Conservation (phyloP, 2,329 filamentous ascomycete species). For the Neopestalotiopsis clavispora region DNA sequence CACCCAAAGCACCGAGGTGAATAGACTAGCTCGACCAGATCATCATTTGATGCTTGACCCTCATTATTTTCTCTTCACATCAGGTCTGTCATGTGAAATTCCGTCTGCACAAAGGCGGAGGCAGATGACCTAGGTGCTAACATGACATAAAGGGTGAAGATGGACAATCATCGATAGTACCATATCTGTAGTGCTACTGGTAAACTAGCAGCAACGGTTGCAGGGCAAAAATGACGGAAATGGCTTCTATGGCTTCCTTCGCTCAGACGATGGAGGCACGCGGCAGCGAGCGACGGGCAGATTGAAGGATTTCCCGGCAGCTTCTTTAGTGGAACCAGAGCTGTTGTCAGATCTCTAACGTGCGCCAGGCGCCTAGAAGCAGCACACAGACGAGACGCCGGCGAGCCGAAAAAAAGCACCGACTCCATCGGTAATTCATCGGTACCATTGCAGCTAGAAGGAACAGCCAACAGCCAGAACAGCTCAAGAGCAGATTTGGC, state of each 20-base stretch:
- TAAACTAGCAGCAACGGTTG: background rate
- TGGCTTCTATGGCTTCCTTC: background rate
- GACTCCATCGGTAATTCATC: slow-evolving; percentile 23
- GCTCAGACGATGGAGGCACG: background rate
- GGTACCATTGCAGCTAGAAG: background rate
- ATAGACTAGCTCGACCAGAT: background rate
- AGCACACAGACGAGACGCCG: background rate
- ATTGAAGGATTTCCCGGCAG: background rate
- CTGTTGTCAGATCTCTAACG: background rate
- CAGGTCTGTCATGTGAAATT: background rate
- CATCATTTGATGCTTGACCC: background rate
- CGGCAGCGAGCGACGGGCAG: background rate
- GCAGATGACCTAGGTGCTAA: background rate
- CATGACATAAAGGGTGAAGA: background rate
- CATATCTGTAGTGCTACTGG: background rate
- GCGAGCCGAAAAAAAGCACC: background rate
- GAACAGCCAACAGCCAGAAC: background rate
- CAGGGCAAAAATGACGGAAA: background rate
- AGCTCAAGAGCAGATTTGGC: background rate
- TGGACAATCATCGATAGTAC: no score
- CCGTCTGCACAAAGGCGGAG: background rate
- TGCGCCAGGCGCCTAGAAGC: background rate
- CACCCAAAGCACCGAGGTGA: background rate
- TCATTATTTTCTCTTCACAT: background rate
- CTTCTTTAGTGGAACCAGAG: background rate